Conservation (phyloP, 106 monocot species). For the Phalaenopsis aphrodite region DNA sequence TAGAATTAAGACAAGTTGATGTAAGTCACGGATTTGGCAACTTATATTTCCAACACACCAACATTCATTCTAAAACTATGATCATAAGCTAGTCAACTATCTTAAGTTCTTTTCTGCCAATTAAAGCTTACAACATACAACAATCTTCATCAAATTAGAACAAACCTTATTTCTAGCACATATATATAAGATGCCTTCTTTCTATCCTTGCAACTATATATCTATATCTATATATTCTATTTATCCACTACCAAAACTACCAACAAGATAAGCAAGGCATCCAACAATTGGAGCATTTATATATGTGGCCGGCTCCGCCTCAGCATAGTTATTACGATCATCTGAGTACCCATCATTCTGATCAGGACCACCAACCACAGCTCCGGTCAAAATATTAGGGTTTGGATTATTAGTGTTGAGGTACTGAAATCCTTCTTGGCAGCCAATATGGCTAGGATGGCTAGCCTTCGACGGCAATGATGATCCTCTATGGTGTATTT, state of each 20-base stretch:
- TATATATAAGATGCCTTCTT: neutral
- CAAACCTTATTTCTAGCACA: neutral
- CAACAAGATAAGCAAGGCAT: constrained; percentile 41
- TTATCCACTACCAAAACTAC: constrained; percentile 8
- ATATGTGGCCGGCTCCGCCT: constrained; percentile 58
- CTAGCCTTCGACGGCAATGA: constrained; percentile 30
- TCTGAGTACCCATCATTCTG: constrained; percentile 36
- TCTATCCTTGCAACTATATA: neutral
- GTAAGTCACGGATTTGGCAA: too few species aligned
- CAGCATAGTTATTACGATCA: constrained; percentile 30
- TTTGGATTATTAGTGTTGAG: constrained; percentile 17
- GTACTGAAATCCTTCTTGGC: constrained; percentile 41
- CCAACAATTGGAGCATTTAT: constrained; percentile 68
- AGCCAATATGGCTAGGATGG: constrained; percentile 14
- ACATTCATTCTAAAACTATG: neutral
- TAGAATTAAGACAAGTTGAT: too few species aligned
- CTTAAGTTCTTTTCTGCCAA: neutral
- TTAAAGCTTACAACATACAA: neutral
- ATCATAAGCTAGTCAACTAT: neutral
- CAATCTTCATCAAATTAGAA: neutral
- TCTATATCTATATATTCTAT: neutral
- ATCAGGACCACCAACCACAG: constrained; percentile 52
- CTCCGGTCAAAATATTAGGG: constrained; percentile 46
- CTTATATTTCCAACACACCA: too few species aligned
- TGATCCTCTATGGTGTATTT: constrained; percentile 52